These are phyloP conservation scores for Chlamydomonas incerta DNA, from an alignment of 139 green algal genomes.

Conservation along the genomic window DNA sequence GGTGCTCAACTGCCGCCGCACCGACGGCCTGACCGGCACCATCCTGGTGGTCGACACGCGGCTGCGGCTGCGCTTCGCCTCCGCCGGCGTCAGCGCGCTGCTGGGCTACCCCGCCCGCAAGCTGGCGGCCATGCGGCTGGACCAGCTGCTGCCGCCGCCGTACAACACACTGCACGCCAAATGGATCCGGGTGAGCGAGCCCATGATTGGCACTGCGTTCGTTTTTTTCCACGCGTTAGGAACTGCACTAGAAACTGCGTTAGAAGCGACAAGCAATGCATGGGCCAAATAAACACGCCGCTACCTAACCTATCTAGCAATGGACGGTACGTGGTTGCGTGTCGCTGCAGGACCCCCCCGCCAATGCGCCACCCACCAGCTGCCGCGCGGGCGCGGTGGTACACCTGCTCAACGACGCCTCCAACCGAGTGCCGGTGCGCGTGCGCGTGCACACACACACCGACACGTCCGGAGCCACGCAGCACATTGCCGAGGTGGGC, in stretches of 20 bases:
- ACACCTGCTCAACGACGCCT: conserved; percentile 33
- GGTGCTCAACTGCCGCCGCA: conserved; percentile 12
- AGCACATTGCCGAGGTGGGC: too few relatives aligned
- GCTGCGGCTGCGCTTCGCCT: conserved; percentile 37
- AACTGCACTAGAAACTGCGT: too few relatives aligned
- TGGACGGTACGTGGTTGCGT: too few relatives aligned
- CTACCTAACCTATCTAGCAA: too few relatives aligned
- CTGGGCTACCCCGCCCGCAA: conserved; percentile 37
- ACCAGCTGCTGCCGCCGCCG: conserved; percentile 42
- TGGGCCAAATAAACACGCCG: too few relatives aligned
- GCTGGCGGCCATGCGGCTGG: conserved; percentile 38
- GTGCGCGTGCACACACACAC: not conserved
- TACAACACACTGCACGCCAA: conserved; percentile 48
- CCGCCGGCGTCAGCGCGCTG: conserved; percentile 11
- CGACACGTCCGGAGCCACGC: too few relatives aligned
- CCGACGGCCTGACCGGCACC: conserved; percentile 11
- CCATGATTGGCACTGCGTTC: too few relatives aligned
- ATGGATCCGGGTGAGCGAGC: conserved; percentile 46
- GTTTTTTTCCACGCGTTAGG: too few relatives aligned
- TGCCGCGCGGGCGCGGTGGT: conserved; percentile 52
- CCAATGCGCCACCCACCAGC: conserved; percentile 1
- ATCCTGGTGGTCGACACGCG: conserved; percentile 41
- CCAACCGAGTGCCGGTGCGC: conserved; percentile 30
- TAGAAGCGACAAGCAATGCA: too few relatives aligned
- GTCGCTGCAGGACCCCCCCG: too few relatives aligned